Conservation (phyloP, 73 alveolate species). For the Diophrys appendiculata region DNA sequence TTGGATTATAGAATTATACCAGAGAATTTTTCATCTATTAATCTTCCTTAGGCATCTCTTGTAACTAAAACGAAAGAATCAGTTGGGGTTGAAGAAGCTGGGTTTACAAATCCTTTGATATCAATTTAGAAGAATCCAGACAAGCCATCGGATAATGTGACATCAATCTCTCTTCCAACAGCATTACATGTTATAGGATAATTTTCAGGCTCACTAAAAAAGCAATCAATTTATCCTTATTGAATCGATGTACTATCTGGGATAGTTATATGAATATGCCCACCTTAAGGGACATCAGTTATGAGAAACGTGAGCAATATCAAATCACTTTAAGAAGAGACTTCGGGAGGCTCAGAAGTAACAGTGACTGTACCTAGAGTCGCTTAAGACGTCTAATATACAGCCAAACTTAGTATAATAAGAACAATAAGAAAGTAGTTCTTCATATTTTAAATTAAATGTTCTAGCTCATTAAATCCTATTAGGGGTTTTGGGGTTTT, state of each 20-base stretch:
- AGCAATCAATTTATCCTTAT: neutral
- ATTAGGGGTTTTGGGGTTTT: too few species aligned
- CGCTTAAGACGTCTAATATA: too few species aligned
- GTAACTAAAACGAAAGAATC: constrained; percentile 20
- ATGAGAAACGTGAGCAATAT: neutral
- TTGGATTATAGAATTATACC: constrained; percentile 8
- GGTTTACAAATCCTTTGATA: constrained; percentile 9
- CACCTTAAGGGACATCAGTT: neutral
- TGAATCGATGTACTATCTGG: neutral
- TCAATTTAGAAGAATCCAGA: constrained; percentile 20
- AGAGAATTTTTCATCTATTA: neutral
- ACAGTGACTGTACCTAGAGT: neutral
- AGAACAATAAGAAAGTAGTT: too few species aligned
- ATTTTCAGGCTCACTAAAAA: neutral
- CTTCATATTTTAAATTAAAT: too few species aligned
- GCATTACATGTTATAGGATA: neutral
- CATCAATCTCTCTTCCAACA: neutral
- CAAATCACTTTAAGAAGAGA: neutral
- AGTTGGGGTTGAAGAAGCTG: constrained; percentile 21
- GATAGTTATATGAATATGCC: neutral
- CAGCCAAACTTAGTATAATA: too few species aligned
- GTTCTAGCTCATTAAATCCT: too few species aligned
- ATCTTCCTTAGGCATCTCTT: neutral
- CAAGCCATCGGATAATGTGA: neutral
- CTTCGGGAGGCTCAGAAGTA: neutral